phyloP scores from a whole-genome alignment of 2,329 filamentous ascomycete genomes.

The Eutypella sp. region DNA sequence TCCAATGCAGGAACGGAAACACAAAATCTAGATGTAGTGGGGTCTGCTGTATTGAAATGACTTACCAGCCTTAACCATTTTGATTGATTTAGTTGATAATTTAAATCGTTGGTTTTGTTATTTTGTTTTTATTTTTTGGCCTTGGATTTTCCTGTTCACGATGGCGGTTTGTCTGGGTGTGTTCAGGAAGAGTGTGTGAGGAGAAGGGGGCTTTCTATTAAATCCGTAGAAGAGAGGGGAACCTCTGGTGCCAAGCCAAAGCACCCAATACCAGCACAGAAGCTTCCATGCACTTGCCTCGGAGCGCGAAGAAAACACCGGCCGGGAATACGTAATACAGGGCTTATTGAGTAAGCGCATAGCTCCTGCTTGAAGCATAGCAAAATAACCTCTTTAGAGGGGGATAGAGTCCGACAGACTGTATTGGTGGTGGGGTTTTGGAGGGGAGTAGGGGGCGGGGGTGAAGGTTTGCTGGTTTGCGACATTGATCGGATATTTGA shows the following conservation, averaged over 20 bases:
- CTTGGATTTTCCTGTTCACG: slow-evolving; percentile 5
- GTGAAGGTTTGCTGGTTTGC: slow-evolving; percentile 3
- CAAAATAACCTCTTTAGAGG: too few relatives aligned
- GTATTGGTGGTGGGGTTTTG: not conserved
- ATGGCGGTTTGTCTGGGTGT: not conserved
- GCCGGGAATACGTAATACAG: not conserved
- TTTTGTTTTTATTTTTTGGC: slow-evolving; percentile 9
- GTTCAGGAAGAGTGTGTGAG: not conserved
- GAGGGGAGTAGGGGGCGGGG: not conserved
- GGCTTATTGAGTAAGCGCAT: not conserved
- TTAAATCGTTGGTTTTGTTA: slow-evolving; percentile 22
- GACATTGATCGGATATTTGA: slow-evolving; percentile 1
- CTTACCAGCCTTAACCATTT: slow-evolving; percentile 85
- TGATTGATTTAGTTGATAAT: slow-evolving; percentile 49
- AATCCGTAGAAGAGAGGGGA: not conserved
- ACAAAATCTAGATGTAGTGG: slow-evolving; percentile 18
- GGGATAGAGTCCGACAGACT: slow-evolving; percentile 1
- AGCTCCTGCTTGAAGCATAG: not conserved
- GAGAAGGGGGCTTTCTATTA: not conserved
- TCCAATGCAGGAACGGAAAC: slow-evolving; percentile 21
- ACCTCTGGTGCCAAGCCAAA: not conserved
- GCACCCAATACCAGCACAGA: too few relatives aligned
- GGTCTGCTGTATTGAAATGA: slow-evolving; percentile 13
- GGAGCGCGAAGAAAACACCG: not conserved
- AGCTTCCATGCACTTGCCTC: too few relatives aligned